Evolutionary conservation across 1,284 basidiomycete species (phyloP).

Genomic region (Pascua guehoae): DNA sequence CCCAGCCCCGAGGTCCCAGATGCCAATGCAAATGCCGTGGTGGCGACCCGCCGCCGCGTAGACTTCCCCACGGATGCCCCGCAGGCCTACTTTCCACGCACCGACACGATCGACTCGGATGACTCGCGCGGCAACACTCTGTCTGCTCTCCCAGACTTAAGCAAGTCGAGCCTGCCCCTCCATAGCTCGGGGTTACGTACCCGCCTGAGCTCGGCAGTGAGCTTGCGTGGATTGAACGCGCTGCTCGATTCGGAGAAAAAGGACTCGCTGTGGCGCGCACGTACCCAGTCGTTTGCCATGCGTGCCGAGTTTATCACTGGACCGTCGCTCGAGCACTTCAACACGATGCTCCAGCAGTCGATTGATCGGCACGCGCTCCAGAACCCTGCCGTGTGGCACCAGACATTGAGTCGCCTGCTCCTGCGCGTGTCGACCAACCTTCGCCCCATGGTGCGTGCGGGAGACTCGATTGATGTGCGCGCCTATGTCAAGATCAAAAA

Average conservation of each 20-base stretch:
- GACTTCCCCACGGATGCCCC: conserved; percentile 13
- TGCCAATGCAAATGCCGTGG: not conserved
- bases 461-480: conserved; percentile 86
- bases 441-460: conserved; percentile 52
- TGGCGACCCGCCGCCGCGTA: not conserved
- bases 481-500: conserved; percentile 98
- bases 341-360: conserved; percentile 76
- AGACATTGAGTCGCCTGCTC: conserved; percentile 66
- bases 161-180: conserved; percentile 8
- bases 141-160: conserved; percentile 5
- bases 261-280: conserved; percentile 44
- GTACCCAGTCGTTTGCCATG: conserved; percentile 38
- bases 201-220: conserved; percentile 34
- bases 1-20: conserved; percentile 3
- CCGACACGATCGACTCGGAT: conserved; percentile 37
- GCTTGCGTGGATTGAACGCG: conserved; percentile 39
- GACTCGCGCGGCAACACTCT: conserved; percentile 16
- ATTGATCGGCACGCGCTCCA: conserved; percentile 66
- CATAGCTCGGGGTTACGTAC: conserved; percentile 34
- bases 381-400: conserved; percentile 78
- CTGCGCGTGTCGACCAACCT: conserved; percentile 46
- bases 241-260: conserved; percentile 40
- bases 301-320: conserved; percentile 63
- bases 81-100: conserved; percentile 34
- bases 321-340: conserved; percentile 79